Conservation (phyloP, 1,284 basidiomycete species). For the Boletus mariae region DNA sequence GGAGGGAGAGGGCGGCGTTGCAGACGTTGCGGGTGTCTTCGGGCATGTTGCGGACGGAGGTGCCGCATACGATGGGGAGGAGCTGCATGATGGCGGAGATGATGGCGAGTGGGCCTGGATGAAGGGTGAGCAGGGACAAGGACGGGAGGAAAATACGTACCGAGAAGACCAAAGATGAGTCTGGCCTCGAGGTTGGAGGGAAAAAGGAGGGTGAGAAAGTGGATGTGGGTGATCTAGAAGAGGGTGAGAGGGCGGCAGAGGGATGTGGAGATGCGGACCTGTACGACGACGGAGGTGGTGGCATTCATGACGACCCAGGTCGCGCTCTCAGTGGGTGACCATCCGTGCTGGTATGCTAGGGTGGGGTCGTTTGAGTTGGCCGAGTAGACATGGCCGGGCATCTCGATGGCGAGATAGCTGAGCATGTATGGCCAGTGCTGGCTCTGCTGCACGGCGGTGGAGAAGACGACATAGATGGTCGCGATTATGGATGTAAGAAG, state of each 20-base stretch:
- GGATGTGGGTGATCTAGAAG: slow-evolving; percentile 89
- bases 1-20: slow-evolving; percentile 90
- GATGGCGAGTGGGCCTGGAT: slow-evolving; percentile 77
- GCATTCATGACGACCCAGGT: slow-evolving; percentile 90
- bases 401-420: slow-evolving; percentile 81
- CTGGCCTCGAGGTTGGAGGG: slow-evolving; percentile 89
- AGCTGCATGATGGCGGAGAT: slow-evolving; percentile 85
- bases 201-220: slow-evolving; percentile 94
- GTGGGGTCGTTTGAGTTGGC: slow-evolving; percentile 26
- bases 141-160: slow-evolving; percentile 32
- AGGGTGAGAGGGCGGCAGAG: background rate
- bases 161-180: slow-evolving; percentile 85
- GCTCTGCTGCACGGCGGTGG: slow-evolving; percentile 58
- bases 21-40: slow-evolving; percentile 89
- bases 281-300: slow-evolving; percentile 79
- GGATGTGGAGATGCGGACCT: slow-evolving; percentile 48
- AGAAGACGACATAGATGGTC: slow-evolving; percentile 74
- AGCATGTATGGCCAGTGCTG: slow-evolving; percentile 92
- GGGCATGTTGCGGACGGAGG: slow-evolving; percentile 55
- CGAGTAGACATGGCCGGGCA: slow-evolving; percentile 47
- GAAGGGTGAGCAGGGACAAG: background rate
- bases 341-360: slow-evolving; percentile 38
- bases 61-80: slow-evolving; percentile 58
- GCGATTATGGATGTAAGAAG: slow-evolving; percentile 76
- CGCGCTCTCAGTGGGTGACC: slow-evolving; percentile 67